These are phyloP conservation scores for Lunularia cruciata DNA, from an alignment of 225 moss, liverwort and hornwort genomes.

Conservation along the genomic window DNA sequence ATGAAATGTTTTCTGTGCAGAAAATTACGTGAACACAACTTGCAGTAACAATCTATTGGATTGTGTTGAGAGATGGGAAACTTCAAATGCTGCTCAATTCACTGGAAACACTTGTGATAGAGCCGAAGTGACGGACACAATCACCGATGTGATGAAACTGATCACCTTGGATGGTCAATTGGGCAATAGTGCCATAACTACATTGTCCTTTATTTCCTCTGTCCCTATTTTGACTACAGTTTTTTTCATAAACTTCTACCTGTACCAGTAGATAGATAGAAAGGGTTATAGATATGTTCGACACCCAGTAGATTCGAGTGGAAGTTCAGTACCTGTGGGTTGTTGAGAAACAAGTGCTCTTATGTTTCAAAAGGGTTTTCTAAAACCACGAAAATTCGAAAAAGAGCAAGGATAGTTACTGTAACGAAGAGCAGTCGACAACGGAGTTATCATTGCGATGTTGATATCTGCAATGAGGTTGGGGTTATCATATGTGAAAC, in stretches of 20 bases:
- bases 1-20: too few relatives aligned
- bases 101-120: slow-evolving; percentile 37
- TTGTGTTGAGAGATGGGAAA: slow-evolving; percentile 23
- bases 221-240: not conserved
- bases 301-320: too few relatives aligned
- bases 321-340: too few relatives aligned
- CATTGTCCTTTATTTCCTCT: not conserved
- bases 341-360: too few relatives aligned
- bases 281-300: too few relatives aligned
- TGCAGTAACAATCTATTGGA: slow-evolving; percentile 43
- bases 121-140: slow-evolving; percentile 26
- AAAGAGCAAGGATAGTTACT: too few relatives aligned
- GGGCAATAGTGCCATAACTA: not conserved
- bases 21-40: slow-evolving; percentile 47
- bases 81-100: slow-evolving; percentile 30
- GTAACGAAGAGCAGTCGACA: too few relatives aligned
- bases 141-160: slow-evolving; percentile 28
- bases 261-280: not conserved
- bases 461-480: too few relatives aligned
- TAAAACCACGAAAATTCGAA: too few relatives aligned
- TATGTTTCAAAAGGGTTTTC: too few relatives aligned
- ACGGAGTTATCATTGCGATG: too few relatives aligned
- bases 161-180: not conserved
- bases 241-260: not conserved
- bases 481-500: too few relatives aligned